These are phyloP conservation scores for Candida sithepensis DNA, from an alignment of 805 yeast genomes.

Conservation along the genomic window DNA sequence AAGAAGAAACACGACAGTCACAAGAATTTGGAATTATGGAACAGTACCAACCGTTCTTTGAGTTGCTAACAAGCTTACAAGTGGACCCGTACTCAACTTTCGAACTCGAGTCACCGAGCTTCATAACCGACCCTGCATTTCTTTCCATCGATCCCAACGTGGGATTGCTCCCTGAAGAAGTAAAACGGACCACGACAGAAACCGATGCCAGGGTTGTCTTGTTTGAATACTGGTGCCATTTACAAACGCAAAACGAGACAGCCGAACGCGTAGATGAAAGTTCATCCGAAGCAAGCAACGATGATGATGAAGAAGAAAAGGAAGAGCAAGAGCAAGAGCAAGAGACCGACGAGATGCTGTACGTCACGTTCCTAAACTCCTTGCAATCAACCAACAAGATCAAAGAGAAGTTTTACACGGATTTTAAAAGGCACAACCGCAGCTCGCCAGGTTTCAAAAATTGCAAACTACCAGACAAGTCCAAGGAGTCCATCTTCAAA, in stretches of 20 bases:
- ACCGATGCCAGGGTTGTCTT: slow-evolving; percentile 12
- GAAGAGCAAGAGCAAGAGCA: slow-evolving; percentile 1
- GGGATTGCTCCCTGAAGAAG: neutral
- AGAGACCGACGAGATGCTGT: slow-evolving; percentile 8
- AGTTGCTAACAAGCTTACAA: slow-evolving; percentile 9
- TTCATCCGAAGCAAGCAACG: neutral
- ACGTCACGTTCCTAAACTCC: slow-evolving; percentile 9
- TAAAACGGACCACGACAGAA: neutral
- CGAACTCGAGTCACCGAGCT: slow-evolving; percentile 19
- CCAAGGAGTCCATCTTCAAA: slow-evolving; percentile 15
- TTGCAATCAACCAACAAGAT: slow-evolving; percentile 5
- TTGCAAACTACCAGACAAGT: slow-evolving; percentile 11
- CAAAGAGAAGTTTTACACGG: slow-evolving; percentile 23
- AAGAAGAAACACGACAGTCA: neutral
- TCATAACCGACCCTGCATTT: slow-evolving; percentile 22
- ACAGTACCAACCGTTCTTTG: slow-evolving; percentile 8
- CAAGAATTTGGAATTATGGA: neutral
- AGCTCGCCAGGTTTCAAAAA: slow-evolving; percentile 9
- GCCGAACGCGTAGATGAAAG: neutral
- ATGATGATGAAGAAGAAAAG: neutral
- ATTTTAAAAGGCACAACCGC: slow-evolving; percentile 23
- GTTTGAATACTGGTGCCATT: slow-evolving; percentile 23
- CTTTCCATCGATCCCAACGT: slow-evolving; percentile 16
- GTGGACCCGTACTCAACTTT: slow-evolving; percentile 22
- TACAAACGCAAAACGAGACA: neutral